phyloP scores from a whole-genome alignment of 2,329 filamentous ascomycete genomes.

The Aspergillus sclerotialis region DNA sequence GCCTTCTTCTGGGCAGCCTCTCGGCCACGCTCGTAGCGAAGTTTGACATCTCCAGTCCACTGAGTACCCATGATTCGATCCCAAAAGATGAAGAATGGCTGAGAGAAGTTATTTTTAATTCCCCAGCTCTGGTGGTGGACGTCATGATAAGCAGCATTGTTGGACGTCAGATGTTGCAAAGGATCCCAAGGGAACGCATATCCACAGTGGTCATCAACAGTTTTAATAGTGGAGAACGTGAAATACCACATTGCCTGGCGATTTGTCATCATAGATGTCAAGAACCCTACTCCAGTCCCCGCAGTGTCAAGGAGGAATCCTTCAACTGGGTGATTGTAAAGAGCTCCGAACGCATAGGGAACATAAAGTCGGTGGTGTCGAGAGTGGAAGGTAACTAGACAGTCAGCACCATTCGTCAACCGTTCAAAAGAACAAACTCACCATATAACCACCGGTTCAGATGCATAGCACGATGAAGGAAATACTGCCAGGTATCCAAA shows the following conservation, averaged over 20 bases:
- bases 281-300: constrained; percentile 77
- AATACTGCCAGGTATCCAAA: constrained; percentile 97
- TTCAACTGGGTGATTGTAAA: constrained; percentile 95
- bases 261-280: constrained; percentile 72
- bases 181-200: constrained; percentile 96
- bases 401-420: constrained; percentile 7
- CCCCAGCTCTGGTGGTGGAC: constrained; percentile 99
- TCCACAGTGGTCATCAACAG: constrained; percentile 94
- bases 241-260: constrained; percentile 89
- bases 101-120: constrained; percentile 63
- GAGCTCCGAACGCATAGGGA: constrained; percentile 90
- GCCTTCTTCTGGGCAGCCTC: constrained; percentile 51
- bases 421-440: constrained; percentile 43
- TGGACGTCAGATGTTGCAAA: constrained; percentile 81
- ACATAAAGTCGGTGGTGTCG: constrained; percentile 96
- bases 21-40: constrained; percentile 52
- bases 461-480: constrained; percentile 93
- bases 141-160: constrained; percentile 95
- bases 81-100: constrained; percentile 81
- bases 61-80: constrained; percentile 74
- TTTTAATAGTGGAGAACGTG: constrained; percentile 83
- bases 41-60: constrained; percentile 64
- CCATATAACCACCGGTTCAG: constrained; percentile 95
- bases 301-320: constrained; percentile 89
- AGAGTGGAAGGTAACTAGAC: constrained; percentile 78